Evolutionary conservation across 345 rosid genomes (phyloP), one percentile per base, ranked within the genome.

Genomic region (Salix arbutifolia): DNA sequence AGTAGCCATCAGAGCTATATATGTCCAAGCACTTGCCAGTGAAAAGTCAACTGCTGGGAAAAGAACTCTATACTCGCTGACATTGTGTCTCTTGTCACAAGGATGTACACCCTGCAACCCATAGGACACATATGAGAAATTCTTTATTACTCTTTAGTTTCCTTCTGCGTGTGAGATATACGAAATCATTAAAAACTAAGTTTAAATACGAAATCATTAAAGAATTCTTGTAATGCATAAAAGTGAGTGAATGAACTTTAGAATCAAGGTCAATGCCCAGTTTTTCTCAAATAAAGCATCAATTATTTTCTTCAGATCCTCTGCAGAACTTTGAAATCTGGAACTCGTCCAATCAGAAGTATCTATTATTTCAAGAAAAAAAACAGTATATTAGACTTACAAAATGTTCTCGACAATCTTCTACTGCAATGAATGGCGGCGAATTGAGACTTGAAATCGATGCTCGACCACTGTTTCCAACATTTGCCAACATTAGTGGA

Each of bases 31-130:
- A 82, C 97, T 91, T 96, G 86, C 98, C 94, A 88, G 83, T 46
- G 98, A 93, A 87, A 93, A 91, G 79, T 96, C 99, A 84, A 96
- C 78, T 48, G 97, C 97, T 5, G 99, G 99, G 82, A 93, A 93
- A 84, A 91, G 90, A 84, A 86, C 88, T 77, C 87, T 89, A 80
- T 93, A 96, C 58, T 96, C 94, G 74, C 91, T 85, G 86, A 90
- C 73, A 78, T 79, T 84, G 82, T 91, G 87, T 85, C 98, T 90
- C 83, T 82, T 83, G 80, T 94, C 97, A 80, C 98, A 92, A 73
- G 97, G 97, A 87, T 84, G 94, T 83, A 90, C 90, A 73, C 99
- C 98, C 99, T 95, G 93, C 81, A 84, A 73, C 52, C 62, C 50
- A 16, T 73, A 46, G 30, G 46, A 50, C 53, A 21, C 4, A 40